Conservation (phyloP, 164 flowering plant genomes). For the Sextonia rubra region DNA sequence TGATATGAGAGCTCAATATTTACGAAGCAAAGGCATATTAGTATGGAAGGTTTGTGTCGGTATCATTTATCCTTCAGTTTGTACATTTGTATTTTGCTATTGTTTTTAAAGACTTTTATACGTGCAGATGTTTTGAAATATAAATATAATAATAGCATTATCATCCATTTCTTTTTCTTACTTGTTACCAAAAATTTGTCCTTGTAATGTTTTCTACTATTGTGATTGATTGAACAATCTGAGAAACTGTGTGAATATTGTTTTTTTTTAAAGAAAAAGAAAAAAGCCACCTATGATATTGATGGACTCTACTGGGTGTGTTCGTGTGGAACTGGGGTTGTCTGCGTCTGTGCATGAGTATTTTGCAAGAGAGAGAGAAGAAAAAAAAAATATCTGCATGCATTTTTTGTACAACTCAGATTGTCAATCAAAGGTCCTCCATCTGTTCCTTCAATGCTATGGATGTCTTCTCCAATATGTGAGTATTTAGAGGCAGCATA, state of each 20-base stretch:
- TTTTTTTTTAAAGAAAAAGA: no score
- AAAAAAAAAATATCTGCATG: neutral
- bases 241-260: neutral
- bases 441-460: neutral
- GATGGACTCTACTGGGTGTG: neutral
- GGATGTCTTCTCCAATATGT: neutral
- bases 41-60: constrained; percentile 78
- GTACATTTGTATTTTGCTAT: neutral
- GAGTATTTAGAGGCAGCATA: neutral
- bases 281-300: neutral
- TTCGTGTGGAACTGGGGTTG: neutral
- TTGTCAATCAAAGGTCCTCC: neutral
- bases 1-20: constrained; percentile 93
- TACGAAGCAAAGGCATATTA: constrained; percentile 76
- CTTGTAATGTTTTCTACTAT: neutral
- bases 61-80: neutral
- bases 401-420: neutral
- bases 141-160: no score
- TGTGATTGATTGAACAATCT: no score
- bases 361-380: no score
- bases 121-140: neutral
- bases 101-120: neutral
- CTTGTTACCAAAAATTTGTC: neutral
- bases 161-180: no score
- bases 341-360: no score